Base-by-base conservation (phyloP, 164 flowering plant species). In the Amborella trichopoda region DNA sequence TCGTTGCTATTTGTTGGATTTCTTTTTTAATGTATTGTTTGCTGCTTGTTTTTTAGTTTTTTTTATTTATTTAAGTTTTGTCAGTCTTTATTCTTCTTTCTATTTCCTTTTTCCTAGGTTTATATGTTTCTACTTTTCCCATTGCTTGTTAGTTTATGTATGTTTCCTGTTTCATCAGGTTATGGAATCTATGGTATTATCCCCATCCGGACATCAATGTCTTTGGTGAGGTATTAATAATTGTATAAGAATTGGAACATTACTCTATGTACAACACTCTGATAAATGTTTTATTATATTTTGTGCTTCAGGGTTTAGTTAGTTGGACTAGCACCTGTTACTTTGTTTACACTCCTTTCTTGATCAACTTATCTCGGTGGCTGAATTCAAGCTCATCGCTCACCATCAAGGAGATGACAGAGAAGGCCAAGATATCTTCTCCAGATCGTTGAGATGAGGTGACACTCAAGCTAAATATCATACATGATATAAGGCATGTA, bases 301-400 rank as follows among this genome's bases (percentile, higher is more conserved):
- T 32, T 23, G 6, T 54, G 68, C 68, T n/a, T 37, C 80, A 82
- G 90, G 94, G 95, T 3, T 47, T 89, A 33, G 67, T 84, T 28
- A 76, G 72, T 34, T 84, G 95, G 97, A 82, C 95, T 5, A 43
- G 69, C 61, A 80, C 83, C 34, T 85, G 97, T 71, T 89, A 83
- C 56, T 89, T 89, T 42, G 90, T 70, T 27, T 89, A 89, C 62
- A 78, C 79, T 4, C 86, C 78, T 14, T 85, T 89, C 60, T 38
- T 89, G 55, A 66, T 65, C 51, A 78, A 62, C 64, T 62, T 80
- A 42, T 56, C 97, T 0, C 80, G 93, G 8, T 89, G 83, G 90
- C 50, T 85, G 45, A 74, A n/a, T n/a, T n/a, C n/a, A n/a, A n/a
- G n/a, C n/a, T n/a, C n/a, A n/a, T n/a, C n/a, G n/a, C n/a, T n/a